A percentile compares a stretch with the other conserved stretches of the same genome.
phyloP scores from a whole-genome alignment of 805 yeast genomes.

The Kluyveromyces siamensis region DNA sequence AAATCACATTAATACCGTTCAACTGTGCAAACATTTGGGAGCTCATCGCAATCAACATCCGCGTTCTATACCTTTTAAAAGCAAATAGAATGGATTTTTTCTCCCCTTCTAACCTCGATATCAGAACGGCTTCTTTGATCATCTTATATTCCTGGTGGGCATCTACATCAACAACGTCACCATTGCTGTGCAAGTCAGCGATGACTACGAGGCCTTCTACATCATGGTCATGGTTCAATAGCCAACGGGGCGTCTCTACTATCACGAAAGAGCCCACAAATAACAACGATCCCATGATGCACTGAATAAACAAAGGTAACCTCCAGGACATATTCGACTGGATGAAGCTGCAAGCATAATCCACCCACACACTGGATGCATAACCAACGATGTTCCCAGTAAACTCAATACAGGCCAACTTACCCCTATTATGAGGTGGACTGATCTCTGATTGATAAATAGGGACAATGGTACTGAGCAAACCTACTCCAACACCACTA shows the following conservation, averaged over 20 bases:
- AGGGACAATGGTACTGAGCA: slow-evolving; percentile 76
- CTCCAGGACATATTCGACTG: slow-evolving; percentile 64
- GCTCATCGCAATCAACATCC: slow-evolving; percentile 81
- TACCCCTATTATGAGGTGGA: slow-evolving; percentile 80
- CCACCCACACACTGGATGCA: slow-evolving; percentile 79
- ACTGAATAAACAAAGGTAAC: slow-evolving; percentile 67
- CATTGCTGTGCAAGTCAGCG: slow-evolving; percentile 73
- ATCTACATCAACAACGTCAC: slow-evolving; percentile 56
- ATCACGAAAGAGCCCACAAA: slow-evolving; percentile 68
- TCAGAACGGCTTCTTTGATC: slow-evolving; percentile 71
- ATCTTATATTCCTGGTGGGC: slow-evolving; percentile 70
- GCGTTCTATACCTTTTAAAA: slow-evolving; percentile 63
- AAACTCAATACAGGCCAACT: slow-evolving; percentile 78
- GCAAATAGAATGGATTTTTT: slow-evolving; percentile 58
- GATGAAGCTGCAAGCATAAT: slow-evolving; percentile 59
- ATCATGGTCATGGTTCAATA: slow-evolving; percentile 70
- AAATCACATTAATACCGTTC: slow-evolving; percentile 86
- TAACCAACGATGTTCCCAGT: slow-evolving; percentile 82
- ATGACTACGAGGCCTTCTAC: slow-evolving; percentile 79
- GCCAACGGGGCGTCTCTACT: slow-evolving; percentile 88
- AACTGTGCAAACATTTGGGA: slow-evolving; percentile 90
- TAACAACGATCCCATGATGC: slow-evolving; percentile 58
- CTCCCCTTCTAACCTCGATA: slow-evolving; percentile 77
- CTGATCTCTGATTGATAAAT: slow-evolving; percentile 83
- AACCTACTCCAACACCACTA: slow-evolving; percentile 82